Percentiles rank a stretch among this genome's conserved stretches.
Conservation (phyloP, 345 rosid genomes). For the Cardamine resedifolia region DNA sequence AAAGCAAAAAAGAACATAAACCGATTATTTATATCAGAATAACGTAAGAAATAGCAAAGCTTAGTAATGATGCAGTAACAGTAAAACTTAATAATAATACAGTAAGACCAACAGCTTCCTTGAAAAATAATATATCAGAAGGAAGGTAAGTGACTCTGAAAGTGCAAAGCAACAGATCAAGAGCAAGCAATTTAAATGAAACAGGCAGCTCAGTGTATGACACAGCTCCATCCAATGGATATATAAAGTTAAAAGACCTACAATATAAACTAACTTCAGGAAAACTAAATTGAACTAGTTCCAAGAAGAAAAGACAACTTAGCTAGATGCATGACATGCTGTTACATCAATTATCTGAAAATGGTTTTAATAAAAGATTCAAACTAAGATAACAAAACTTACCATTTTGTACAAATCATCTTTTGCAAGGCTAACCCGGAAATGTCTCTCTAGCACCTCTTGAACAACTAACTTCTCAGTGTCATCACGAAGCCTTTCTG, state of each 20-base stretch:
- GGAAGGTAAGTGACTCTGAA: slow-evolving; percentile 12
- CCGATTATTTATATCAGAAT: background rate
- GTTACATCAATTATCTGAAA: background rate
- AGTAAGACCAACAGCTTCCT: slow-evolving; percentile 11
- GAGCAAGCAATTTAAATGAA: slow-evolving; percentile 14
- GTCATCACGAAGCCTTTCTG: slow-evolving; percentile 90
- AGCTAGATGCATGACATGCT: slow-evolving; percentile 16
- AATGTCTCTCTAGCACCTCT: slow-evolving; percentile 70
- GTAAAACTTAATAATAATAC: background rate
- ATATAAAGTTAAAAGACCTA: slow-evolving; percentile 10
- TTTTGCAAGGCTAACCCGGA: slow-evolving; percentile 57
- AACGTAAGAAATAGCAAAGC: background rate
- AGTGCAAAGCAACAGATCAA: background rate
- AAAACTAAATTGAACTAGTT: slow-evolving; percentile 21
- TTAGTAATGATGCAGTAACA: slow-evolving; percentile 6
- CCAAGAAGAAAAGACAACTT: background rate
- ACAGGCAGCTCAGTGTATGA: slow-evolving; percentile 10
- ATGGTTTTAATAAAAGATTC: background rate
- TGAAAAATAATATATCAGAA: background rate
- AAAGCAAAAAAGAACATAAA: slow-evolving; percentile 3
- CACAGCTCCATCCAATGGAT: background rate
- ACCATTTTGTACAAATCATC: slow-evolving; percentile 73
- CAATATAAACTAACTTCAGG: slow-evolving; percentile 8
- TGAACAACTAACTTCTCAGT: slow-evolving; percentile 75
- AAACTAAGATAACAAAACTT: slow-evolving; percentile 24